Percentiles rank a stretch among this genome's conserved stretches.
Evolutionary conservation across 148 eudicot species (phyloP).

Genomic region (Fagopyrum esculentum): DNA sequence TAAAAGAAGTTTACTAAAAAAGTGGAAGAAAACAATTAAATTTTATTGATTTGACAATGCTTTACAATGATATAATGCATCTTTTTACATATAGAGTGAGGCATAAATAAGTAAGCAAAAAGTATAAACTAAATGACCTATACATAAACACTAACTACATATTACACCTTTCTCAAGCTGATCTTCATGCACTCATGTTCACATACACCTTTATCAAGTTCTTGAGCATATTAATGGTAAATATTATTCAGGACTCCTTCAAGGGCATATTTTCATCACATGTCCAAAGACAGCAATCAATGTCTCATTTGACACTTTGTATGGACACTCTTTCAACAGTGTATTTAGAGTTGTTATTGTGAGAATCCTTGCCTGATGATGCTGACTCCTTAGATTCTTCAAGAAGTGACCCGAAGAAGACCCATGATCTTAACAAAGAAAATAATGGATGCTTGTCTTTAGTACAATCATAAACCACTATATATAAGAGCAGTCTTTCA

Average conservation of each 20-base stretch:
- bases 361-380: slow-evolving; percentile 92
- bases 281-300: slow-evolving; percentile 22
- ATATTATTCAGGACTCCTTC: slow-evolving; percentile 68
- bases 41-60: too few relatives aligned
- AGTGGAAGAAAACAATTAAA: too few relatives aligned
- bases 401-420: slow-evolving; percentile 81
- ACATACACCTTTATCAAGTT: too few relatives aligned
- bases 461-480: background rate
- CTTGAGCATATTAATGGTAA: slow-evolving; percentile 24
- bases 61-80: too few relatives aligned
- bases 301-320: slow-evolving; percentile 48
- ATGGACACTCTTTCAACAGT: slow-evolving; percentile 84
- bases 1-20: too few relatives aligned
- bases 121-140: too few relatives aligned
- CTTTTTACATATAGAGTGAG: too few relatives aligned
- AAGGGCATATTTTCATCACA: slow-evolving; percentile 52
- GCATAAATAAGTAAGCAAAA: too few relatives aligned
- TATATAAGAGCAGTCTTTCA: too few relatives aligned
- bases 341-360: slow-evolving; percentile 96
- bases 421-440: background rate
- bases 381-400: slow-evolving; percentile 82
- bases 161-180: too few relatives aligned
- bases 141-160: too few relatives aligned
- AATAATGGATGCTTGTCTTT: background rate
- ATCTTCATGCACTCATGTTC: too few relatives aligned